Base-by-base conservation (phyloP, 2,329 filamentous ascomycete species). In the Teratosphaeria destructans region DNA sequence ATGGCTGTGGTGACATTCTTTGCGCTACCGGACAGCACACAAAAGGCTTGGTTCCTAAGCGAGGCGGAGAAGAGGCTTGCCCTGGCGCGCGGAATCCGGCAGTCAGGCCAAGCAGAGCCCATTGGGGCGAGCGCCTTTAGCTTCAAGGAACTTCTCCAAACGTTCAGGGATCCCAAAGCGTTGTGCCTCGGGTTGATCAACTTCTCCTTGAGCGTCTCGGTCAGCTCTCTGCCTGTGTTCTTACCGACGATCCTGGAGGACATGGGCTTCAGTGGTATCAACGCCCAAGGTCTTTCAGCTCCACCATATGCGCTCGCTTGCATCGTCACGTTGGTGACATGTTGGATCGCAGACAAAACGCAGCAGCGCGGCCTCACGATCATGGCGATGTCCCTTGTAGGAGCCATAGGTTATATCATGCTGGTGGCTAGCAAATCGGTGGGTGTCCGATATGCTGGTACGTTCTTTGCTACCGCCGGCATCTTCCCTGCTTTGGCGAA, bases 241-340 rank as follows among this genome's bases (percentile, higher is more conserved):
- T 66, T 77, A 0, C 74, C 74, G 0, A 77, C 75, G 0, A 76
- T 76, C 54, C 66, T 77, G 58, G 68, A 71, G 12, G 73, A 76
- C 58, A 88, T 90, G 84, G 86, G 87, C 6, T 89, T 86, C 72
- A 81, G 80, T 0, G 75, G 80, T 16, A 79, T 89, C 62, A 78
- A 84, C 60, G 84, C 88, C 0, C 87, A 91, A 72, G 87, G 87
- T 0, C 57, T 59, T 26, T 71, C 67, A 5, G 73, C 73, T 6
- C 74, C 73, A 11, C 75, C 75, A 0, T 76, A 76, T 62, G 64
- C 75, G 16, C 63, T 76, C 35, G 73, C 69, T 55, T 76, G 73
- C 62, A 64, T 75, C 54, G 60, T 71, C 26, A 75, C 75, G 59
- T 67, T 77, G 52, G 49, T 64, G 11, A 60, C 68, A 54, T 70